These are phyloP conservation scores for Aurantiochytrium sp. DNA, from an alignment of 108 stramenopile genomes.

Conservation along the genomic window DNA sequence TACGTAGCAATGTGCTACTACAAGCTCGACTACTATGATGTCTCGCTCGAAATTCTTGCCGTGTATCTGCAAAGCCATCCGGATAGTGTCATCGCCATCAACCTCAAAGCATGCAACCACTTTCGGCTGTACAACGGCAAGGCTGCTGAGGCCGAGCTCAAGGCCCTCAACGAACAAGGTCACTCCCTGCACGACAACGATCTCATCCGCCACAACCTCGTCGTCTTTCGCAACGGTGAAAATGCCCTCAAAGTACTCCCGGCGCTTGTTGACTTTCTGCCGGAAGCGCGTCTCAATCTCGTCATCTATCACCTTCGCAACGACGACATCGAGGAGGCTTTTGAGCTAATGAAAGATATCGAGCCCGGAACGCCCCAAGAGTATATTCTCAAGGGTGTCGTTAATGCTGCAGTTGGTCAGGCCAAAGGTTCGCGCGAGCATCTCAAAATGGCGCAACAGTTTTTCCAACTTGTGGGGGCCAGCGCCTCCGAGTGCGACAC, in stretches of 20 bases:
- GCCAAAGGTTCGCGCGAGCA: constrained; percentile 44
- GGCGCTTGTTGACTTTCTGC: constrained; percentile 56
- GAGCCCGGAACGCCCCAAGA: constrained; percentile 66
- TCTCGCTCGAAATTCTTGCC: constrained; percentile 65
- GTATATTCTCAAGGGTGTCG: constrained; percentile 66
- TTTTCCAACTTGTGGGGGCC: constrained; percentile 68
- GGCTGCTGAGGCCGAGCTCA: constrained; percentile 67
- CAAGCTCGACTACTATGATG: constrained; percentile 72
- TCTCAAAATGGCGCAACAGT: constrained; percentile 57
- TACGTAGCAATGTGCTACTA: constrained; percentile 80
- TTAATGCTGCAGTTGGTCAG: constrained; percentile 62
- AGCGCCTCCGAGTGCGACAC: constrained; percentile 72
- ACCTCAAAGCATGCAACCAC: constrained; percentile 74
- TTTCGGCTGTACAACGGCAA: constrained; percentile 74
- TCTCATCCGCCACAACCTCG: constrained; percentile 64
- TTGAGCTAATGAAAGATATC: constrained; percentile 60
- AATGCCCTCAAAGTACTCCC: constrained; percentile 62
- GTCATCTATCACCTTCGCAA: constrained; percentile 47
- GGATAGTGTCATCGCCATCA: constrained; percentile 59
- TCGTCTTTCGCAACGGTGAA: constrained; percentile 64
- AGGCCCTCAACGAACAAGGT: constrained; percentile 35
- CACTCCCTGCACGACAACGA: constrained; percentile 43
- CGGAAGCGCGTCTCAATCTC: constrained; percentile 73
- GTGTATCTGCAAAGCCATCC: constrained; percentile 63
- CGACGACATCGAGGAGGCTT: constrained; percentile 61